Conservation (phyloP, 2,329 filamentous ascomycete species). For the Fusarium sp. region DNA sequence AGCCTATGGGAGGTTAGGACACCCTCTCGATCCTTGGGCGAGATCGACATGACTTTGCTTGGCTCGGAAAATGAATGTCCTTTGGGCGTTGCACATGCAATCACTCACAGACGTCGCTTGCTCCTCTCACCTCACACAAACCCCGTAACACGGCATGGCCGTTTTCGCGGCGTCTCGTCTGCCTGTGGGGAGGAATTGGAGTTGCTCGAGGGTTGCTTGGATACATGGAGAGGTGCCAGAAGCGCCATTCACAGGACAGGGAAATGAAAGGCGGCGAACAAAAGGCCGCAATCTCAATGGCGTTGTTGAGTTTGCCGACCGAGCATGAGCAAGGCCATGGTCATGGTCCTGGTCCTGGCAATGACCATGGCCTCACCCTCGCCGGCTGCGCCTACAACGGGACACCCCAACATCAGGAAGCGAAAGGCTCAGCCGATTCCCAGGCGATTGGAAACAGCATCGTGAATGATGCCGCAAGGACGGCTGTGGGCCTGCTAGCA, state of each 20-base stretch:
- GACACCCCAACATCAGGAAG: slow-evolving; percentile 19
- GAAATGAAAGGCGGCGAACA: slow-evolving; percentile 2
- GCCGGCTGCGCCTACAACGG: slow-evolving; percentile 19
- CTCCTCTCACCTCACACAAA: background rate
- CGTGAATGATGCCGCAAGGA: slow-evolving; percentile 33
- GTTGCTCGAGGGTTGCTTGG: background rate
- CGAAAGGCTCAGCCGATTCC: slow-evolving; percentile 40
- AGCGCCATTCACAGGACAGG: slow-evolving; percentile 5
- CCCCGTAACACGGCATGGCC: slow-evolving; percentile 21
- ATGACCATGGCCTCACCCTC: background rate
- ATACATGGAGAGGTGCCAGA: background rate
- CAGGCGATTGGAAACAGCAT: slow-evolving; percentile 46
- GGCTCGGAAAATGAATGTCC: slow-evolving; percentile 7
- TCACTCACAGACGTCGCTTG: slow-evolving; percentile 5
- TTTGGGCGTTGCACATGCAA: slow-evolving; percentile 14
- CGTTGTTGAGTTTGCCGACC: slow-evolving; percentile 12
- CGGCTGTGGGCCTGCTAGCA: slow-evolving; percentile 33
- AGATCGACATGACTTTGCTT: slow-evolving; percentile 14
- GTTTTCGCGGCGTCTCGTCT: slow-evolving; percentile 18
- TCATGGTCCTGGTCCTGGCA: slow-evolving; percentile 2
- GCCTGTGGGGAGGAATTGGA: background rate
- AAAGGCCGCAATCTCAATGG: slow-evolving; percentile 12
- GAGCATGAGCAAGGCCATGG: background rate
- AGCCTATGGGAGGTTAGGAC: background rate
- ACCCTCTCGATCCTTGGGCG: slow-evolving; percentile 5